Base-by-base conservation (phyloP, 1,284 basidiomycete genomes). In the Ceratobasidium sp. region DNA sequence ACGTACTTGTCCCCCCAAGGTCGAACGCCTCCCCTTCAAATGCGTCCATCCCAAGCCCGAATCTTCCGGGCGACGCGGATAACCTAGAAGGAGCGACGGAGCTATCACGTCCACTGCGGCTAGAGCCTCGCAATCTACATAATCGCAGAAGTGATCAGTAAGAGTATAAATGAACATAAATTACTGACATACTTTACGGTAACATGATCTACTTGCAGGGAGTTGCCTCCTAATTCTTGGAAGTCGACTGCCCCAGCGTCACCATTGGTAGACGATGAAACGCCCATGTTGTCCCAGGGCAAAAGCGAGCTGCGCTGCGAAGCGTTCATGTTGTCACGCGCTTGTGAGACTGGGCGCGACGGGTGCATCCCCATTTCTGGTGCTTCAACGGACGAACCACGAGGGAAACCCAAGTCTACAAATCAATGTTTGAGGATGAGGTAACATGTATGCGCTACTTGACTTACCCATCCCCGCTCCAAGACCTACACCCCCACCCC, bases 241-340 rank as follows among this genome's bases (percentile, higher is more conserved):
- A 82, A 80, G 5, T 82, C 84, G 75, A 86, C 83, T 4, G 80
- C 83, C 31, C 80, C 84, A 2, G 80, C 84, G 47, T 79, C 79
- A 45, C 80, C 84, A 2, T 62, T 72, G 19, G 91, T 91, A 14
- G 90, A 91, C 75, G 87, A 91, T 5, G 74, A 72, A 29, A 84
- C 84, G 0, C 89, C 91, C 17, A 91, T 91, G 80, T 93, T 87
- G 79, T 94, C 92, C 93, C 93, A 94, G 4, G 93, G 93, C 81
- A 93, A 93, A 56, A 93, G 81, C 7, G 89, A 88, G 78, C 88
- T 91, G 45, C 87, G 85, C 79, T 93, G 91, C 22, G 65, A 62
- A 19, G 57, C 19, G 66, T 86, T 83, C 48, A 84, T 81, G 22
- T 79, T 79, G 19, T 78, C 82, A 7, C 79, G 78, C 8, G 84